Conservation (phyloP, 1,284 basidiomycete genomes). For the Apiotrichum domesticum region DNA sequence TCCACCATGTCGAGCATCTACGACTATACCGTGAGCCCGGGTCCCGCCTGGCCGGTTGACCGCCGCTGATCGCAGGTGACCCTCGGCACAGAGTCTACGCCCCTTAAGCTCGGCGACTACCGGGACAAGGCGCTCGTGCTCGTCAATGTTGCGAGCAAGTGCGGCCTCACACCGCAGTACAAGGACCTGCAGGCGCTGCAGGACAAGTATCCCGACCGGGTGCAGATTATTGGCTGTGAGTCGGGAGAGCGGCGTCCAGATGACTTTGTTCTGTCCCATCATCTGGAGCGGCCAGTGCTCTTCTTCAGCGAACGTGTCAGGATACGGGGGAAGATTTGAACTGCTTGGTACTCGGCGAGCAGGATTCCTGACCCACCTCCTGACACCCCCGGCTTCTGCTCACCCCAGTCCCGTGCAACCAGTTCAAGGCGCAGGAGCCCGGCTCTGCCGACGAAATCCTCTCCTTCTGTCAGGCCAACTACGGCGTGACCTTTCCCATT, state of each 20-base stretch:
- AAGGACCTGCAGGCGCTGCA: slow-evolving; percentile 75
- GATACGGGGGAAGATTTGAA: no score
- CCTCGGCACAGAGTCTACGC: slow-evolving; percentile 25
- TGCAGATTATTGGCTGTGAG: slow-evolving; percentile 63
- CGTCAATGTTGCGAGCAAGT: slow-evolving; percentile 47
- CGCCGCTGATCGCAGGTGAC: slow-evolving; percentile 30
- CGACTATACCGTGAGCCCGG: slow-evolving; percentile 29
- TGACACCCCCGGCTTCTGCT: neutral
- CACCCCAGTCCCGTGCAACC: slow-evolving; percentile 3
- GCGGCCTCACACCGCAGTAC: slow-evolving; percentile 79
- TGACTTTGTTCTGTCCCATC: no score
- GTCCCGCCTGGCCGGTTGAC: no score
- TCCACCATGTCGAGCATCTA: slow-evolving; percentile 41
- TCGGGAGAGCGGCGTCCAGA: neutral
- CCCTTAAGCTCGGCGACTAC: slow-evolving; percentile 33
- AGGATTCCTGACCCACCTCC: neutral
- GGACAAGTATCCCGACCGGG: slow-evolving; percentile 71
- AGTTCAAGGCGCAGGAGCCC: slow-evolving; percentile 60
- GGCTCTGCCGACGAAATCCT: slow-evolving; percentile 63
- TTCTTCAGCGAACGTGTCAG: no score
- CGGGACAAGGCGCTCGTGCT: slow-evolving; percentile 44
- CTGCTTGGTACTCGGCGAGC: no score
- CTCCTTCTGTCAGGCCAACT: slow-evolving; percentile 57
- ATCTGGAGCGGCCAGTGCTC: no score
- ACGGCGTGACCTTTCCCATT: slow-evolving; percentile 75